A percentile compares a stretch with the other conserved stretches of the same genome.
These are phyloP conservation scores for Phoma sp. DNA, from an alignment of 2,329 filamentous ascomycete species.

Conservation along the genomic window DNA sequence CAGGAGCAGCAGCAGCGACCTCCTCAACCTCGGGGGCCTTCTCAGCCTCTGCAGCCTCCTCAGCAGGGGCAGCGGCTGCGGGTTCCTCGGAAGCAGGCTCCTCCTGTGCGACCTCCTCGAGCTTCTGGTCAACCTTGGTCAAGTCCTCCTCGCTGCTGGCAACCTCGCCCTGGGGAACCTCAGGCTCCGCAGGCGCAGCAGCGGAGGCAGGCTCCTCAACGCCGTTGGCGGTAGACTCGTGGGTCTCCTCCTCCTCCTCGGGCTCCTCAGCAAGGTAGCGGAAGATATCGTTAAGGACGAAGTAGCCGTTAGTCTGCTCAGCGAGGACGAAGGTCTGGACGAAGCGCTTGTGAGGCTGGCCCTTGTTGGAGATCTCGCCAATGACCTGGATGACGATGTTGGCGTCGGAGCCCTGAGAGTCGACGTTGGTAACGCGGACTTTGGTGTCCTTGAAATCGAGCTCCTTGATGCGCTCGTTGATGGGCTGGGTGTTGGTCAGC, in stretches of 20 bases:
- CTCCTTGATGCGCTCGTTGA: constrained; percentile 91
- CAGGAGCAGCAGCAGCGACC: constrained; percentile 44
- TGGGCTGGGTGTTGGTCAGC: constrained; percentile 64
- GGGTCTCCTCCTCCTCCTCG: constrained; percentile 64
- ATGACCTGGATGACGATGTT: constrained; percentile 99
- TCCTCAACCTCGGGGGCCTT: constrained; percentile 50
- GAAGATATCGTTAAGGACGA: constrained; percentile 97
- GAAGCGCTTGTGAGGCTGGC: constrained; percentile 90
- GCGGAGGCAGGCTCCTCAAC: constrained; percentile 51
- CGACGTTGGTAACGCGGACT: constrained; percentile 96
- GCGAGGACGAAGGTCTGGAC: constrained; percentile 97
- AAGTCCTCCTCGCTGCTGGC: constrained; percentile 53
- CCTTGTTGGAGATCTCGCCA: constrained; percentile 95
- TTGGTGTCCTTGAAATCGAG: constrained; percentile 98
- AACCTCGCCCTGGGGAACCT: constrained; percentile 37
- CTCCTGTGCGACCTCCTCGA: constrained; percentile 64
- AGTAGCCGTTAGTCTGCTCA: constrained; percentile 95
- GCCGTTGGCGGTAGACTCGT: constrained; percentile 45
- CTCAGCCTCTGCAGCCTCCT: constrained; percentile 42
- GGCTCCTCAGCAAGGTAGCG: constrained; percentile 86
- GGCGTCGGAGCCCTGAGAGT: constrained; percentile 88
- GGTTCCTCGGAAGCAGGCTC: constrained; percentile 34
- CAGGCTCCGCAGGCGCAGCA: constrained; percentile 39
- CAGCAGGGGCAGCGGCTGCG: constrained; percentile 46
- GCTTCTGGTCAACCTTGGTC: constrained; percentile 71